A percentile compares a stretch with the other conserved stretches of the same genome.
Evolutionary conservation across 805 yeast species (phyloP).

Genomic region (Torulaspora microellipsoides): DNA sequence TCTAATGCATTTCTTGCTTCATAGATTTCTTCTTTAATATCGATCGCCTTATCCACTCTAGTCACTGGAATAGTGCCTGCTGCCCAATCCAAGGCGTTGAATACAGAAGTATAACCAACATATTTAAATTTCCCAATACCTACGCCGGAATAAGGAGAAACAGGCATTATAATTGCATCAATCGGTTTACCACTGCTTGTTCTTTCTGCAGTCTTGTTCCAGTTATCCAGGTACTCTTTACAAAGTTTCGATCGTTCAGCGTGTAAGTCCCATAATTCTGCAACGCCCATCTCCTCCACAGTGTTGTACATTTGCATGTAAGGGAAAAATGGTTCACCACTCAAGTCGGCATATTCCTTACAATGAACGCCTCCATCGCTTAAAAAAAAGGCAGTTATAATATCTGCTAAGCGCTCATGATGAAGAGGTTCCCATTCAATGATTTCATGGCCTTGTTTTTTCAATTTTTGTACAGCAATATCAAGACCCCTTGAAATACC

Average conservation of each 20-base stretch:
- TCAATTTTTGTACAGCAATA: constrained; percentile 29
- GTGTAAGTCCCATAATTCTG: constrained; percentile 43
- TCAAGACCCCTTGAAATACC: constrained; percentile 53
- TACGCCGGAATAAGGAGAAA: constrained; percentile 43
- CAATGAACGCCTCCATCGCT: constrained; percentile 45
- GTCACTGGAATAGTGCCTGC: constrained; percentile 57
- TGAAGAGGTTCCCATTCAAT: constrained; percentile 45
- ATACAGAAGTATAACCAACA: constrained; percentile 51
- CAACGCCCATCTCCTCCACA: constrained; percentile 35
- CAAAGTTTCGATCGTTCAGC: constrained; percentile 37
- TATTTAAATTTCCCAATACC: constrained; percentile 36
- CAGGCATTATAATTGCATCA: constrained; percentile 48
- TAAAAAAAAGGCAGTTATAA: constrained; percentile 37
- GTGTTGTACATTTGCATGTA: constrained; percentile 39
- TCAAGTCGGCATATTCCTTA: constrained; percentile 31
- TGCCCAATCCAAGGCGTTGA: constrained; percentile 53
- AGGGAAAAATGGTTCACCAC: constrained; percentile 46
- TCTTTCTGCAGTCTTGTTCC: constrained; percentile 37
- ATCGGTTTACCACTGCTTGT: constrained; percentile 41
- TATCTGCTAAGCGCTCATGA: constrained; percentile 34
- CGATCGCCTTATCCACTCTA: constrained; percentile 44
- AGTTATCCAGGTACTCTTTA: constrained; percentile 39
- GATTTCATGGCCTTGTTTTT: constrained; percentile 47
- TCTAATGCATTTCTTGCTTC: constrained; percentile 41
- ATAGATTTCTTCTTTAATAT: constrained; percentile 30